phyloP scores from a whole-genome alignment of 768 basidiomycete species.

The Termitomyces titanicus region DNA sequence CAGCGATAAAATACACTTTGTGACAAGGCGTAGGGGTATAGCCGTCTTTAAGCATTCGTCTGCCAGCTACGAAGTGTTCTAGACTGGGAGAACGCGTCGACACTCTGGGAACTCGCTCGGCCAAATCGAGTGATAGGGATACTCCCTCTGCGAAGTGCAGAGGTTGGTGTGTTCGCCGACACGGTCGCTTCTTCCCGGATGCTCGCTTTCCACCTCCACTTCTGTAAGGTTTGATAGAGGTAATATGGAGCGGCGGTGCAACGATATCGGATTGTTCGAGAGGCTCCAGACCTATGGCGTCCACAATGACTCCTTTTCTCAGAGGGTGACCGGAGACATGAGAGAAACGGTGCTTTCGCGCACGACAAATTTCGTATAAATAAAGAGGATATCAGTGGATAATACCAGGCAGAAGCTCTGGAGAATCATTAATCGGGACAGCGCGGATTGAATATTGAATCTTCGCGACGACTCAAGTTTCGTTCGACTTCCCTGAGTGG shows the following conservation, averaged over 20 bases:
- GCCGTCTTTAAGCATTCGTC: constrained; percentile 20
- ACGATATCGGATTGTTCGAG: too few relatives aligned
- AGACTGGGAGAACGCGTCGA: constrained; percentile 11
- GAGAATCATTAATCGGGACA: constrained; percentile 6
- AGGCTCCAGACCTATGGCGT: constrained; percentile 12
- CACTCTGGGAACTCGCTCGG: constrained; percentile 38
- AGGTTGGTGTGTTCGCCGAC: too few relatives aligned
- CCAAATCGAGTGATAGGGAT: constrained; percentile 61
- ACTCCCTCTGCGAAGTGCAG: constrained; percentile 47
- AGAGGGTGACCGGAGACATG: background rate
- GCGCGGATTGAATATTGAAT: constrained; percentile 5
- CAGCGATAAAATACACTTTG: constrained; percentile 18
- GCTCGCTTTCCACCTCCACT: constrained; percentile 15
- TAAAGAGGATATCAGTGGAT: background rate
- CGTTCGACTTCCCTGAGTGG: too few relatives aligned
- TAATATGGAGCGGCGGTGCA: too few relatives aligned
- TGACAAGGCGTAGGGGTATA: constrained; percentile 31
- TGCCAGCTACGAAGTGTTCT: constrained; percentile 17
- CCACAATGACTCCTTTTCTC: constrained; percentile 6
- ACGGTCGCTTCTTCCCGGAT: constrained; percentile 7
- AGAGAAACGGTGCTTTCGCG: constrained; percentile 1
- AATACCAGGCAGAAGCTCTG: background rate
- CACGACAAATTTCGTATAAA: background rate
- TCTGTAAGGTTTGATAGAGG: constrained; percentile 12
- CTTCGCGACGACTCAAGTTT: too few relatives aligned